Conservation (phyloP, 768 basidiomycete species). For the Pleurotus tuber-regium region DNA sequence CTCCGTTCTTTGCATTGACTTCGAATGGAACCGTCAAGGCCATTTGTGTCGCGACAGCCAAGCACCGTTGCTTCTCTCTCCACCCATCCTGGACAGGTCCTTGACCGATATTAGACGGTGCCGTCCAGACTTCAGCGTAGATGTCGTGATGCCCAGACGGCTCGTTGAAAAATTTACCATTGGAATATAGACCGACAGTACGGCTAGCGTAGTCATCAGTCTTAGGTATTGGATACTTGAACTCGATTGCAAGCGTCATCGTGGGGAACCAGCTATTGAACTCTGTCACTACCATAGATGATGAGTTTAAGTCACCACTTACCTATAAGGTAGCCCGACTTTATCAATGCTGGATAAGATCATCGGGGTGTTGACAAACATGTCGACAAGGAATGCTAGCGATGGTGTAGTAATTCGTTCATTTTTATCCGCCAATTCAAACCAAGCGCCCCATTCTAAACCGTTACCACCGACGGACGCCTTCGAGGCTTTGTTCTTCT, state of each 20-base stretch:
- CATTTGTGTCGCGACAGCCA: slow-evolving; percentile 64
- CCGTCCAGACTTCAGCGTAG: slow-evolving; percentile 65
- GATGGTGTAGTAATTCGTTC: slow-evolving; percentile 47
- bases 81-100: slow-evolving; percentile 42
- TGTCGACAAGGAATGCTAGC: slow-evolving; percentile 57
- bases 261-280: slow-evolving; percentile 60
- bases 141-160: slow-evolving; percentile 57
- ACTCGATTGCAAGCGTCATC: slow-evolving; percentile 57
- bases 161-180: slow-evolving; percentile 48
- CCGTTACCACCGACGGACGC: slow-evolving; percentile 51
- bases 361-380: slow-evolving; percentile 41
- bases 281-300: too few relatives aligned
- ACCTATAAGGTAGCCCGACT: slow-evolving; percentile 34
- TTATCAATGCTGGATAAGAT: slow-evolving; percentile 47
- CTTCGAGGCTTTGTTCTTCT: slow-evolving; percentile 40
- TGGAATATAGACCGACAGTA: slow-evolving; percentile 56
- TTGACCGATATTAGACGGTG: slow-evolving; percentile 53
- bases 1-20: slow-evolving; percentile 32
- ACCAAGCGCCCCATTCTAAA: slow-evolving; percentile 58
- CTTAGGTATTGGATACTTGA: slow-evolving; percentile 56
- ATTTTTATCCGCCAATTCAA: slow-evolving; percentile 38
- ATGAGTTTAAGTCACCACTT: too few relatives aligned
- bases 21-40: slow-evolving; percentile 44
- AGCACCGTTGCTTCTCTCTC: slow-evolving; percentile 63
- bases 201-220: slow-evolving; percentile 42